Evolutionary conservation across 1,139 yeast genomes (phyloP).

Genomic region (Scheffersomyces lignicola): DNA sequence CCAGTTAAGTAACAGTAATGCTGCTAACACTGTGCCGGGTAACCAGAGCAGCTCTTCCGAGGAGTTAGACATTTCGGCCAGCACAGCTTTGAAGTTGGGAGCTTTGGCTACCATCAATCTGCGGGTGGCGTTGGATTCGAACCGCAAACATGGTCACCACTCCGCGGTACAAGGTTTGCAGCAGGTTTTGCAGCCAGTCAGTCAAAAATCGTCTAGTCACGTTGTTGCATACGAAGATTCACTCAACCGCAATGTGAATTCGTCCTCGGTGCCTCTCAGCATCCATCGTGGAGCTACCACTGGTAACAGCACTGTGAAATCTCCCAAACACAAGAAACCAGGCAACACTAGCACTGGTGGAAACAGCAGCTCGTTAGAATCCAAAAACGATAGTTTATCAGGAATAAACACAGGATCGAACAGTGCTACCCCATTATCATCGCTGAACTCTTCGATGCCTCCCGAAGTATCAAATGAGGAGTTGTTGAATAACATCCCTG

Average conservation of each 20-base stretch:
- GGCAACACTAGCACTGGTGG: constrained; percentile 11
- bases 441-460: constrained; percentile 49
- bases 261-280: constrained; percentile 36
- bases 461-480: constrained; percentile 64
- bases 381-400: constrained; percentile 11
- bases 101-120: constrained; percentile 65
- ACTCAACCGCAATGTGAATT: constrained; percentile 35
- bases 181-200: constrained; percentile 11
- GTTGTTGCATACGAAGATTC: constrained; percentile 32
- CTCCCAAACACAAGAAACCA: constrained; percentile 8
- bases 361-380: constrained; percentile 8
- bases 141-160: constrained; percentile 36
- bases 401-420: constrained; percentile 9
- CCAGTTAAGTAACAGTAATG: constrained; percentile 7
- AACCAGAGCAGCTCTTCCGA: constrained; percentile 20
- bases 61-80: constrained; percentile 44
- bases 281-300: constrained; percentile 4
- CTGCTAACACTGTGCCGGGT: constrained; percentile 2
- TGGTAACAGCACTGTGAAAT: constrained; percentile 8
- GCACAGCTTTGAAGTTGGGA: constrained; percentile 52
- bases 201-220: constrained; percentile 3
- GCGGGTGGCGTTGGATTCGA: constrained; percentile 58
- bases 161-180: constrained; percentile 11
- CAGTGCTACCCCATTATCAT: constrained; percentile 7
- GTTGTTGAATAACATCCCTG: constrained; percentile 76